Conservation (phyloP, 495 filamentous ascomycete species). For the Oleoguttula mirabilis region DNA sequence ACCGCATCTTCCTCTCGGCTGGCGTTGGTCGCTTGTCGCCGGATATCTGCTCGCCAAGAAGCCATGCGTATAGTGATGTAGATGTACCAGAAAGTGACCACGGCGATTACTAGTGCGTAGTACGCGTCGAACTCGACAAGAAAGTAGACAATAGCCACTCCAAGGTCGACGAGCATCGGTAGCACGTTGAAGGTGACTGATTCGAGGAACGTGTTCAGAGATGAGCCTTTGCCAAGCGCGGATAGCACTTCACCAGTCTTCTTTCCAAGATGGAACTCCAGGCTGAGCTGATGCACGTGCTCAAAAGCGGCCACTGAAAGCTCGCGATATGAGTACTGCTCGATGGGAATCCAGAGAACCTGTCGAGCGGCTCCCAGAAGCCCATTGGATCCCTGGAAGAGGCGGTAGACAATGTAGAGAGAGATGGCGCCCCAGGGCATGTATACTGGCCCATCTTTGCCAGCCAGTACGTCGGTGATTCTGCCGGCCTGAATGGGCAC, state of each 20-base stretch:
- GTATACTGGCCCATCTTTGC: conserved; percentile 33
- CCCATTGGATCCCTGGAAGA: conserved; percentile 81
- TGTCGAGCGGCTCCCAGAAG: conserved; percentile 71
- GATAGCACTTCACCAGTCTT: conserved; percentile 93
- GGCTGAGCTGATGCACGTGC: conserved; percentile 85
- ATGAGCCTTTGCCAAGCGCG: conserved; percentile 85
- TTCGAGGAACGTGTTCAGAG: conserved; percentile 94
- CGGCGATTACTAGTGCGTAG: conserved; percentile 80
- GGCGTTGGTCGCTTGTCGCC: conserved; percentile 86
- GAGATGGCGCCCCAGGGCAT: conserved; percentile 63
- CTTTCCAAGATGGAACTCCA: conserved; percentile 95
- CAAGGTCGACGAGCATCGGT: conserved; percentile 86
- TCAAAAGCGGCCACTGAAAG: conserved; percentile 91
- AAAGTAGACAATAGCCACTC: conserved; percentile 78
- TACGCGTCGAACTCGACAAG: conserved; percentile 68
- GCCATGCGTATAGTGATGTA: conserved; percentile 94
- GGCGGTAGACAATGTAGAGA: conserved; percentile 65
- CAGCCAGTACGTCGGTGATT: conserved; percentile 57
- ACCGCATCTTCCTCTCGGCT: conserved; percentile 91
- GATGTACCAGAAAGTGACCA: conserved; percentile 92
- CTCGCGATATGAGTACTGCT: conserved; percentile 91
- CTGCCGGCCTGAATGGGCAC: conserved; percentile 64
- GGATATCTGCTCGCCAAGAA: conserved; percentile 78
- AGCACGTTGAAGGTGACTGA: conserved; percentile 90
- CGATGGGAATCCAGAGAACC: conserved; percentile 85